Base-by-base conservation (phyloP, 2,329 filamentous ascomycete species). In the Alternaria incomplexa region DNA sequence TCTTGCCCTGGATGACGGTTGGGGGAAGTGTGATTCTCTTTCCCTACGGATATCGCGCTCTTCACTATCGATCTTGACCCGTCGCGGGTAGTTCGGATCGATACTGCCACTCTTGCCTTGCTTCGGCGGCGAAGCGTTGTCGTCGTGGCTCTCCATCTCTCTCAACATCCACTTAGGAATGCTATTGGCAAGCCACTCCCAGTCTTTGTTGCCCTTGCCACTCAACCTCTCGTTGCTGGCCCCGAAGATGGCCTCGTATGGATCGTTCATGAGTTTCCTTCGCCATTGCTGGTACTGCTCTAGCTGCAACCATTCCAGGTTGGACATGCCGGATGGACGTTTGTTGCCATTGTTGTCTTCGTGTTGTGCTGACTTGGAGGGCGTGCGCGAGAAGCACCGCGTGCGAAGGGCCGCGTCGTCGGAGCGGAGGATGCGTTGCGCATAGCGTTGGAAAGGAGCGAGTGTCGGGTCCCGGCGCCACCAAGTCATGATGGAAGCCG, bases 171-270 rank as follows among this genome's bases (percentile, higher is more conserved):
- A 78, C 43, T 70, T 74, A 6, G 76, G 76, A 25, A 77, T 74
- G 11, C 60, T 66, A 40, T 70, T 74, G 44, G 70, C 61, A 12
- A 77, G 63, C 76, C 74, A 77, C 7, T 72, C 70, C 70, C 73
- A 73, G n/a, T 74, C 70, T 47, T 65, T 73, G 57, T 74, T 51
- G 5, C 76, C 76, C 59, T 73, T 74, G 25, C 76, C 77, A 56
- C 36, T 71, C 28, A 79, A 59, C 73, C 77, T 76, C 17, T 73
- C 70, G 57, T 80, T 73, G 47, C 77, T 79, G 3, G 79, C 79
- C 3, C 82, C 82, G 58, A 83, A 83, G 30, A 83, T 67, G 9
- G 79, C 76, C 56, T 78, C 74, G 56, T 84, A 83, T 11, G 82
- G 82, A 57, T 83, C 79, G 17, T 78, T 70, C 43, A 80, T 73